phyloP scores from a whole-genome alignment of 225 moss, liverwort and hornwort species.

The Pseudoscleropodium purum region DNA sequence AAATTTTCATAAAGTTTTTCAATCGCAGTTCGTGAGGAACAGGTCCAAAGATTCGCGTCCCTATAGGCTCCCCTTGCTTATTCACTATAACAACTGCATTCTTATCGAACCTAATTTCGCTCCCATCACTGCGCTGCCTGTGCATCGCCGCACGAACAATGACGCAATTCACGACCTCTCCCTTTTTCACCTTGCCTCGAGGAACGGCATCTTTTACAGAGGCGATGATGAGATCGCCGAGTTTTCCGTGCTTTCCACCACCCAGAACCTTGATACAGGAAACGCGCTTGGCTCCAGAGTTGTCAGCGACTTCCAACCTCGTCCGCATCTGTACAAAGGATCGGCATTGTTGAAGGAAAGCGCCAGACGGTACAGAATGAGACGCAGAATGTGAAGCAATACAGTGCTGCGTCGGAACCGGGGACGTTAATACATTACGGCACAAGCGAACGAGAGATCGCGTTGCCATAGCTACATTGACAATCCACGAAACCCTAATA shows the following conservation, averaged over 20 bases:
- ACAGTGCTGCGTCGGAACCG: background rate
- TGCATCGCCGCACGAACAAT: conserved; percentile 84
- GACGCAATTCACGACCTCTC: conserved; percentile 90
- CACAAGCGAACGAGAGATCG: background rate
- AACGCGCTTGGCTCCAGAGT: conserved; percentile 83
- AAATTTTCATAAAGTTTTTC: conserved; percentile 28
- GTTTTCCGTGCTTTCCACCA: conserved; percentile 61
- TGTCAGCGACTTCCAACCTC: conserved; percentile 83
- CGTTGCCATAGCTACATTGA: conserved; percentile 13
- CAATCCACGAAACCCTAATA: background rate
- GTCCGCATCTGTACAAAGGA: conserved; percentile 84
- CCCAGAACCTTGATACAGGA: conserved; percentile 50
- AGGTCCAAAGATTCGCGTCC: conserved; percentile 85
- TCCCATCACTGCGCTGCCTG: conserved; percentile 72
- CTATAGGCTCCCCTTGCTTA: conserved; percentile 88
- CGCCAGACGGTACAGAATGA: background rate
- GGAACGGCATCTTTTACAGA: conserved; percentile 91
- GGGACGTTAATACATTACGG: background rate
- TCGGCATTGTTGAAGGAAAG: conserved; percentile 16
- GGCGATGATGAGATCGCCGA: conserved; percentile 76
- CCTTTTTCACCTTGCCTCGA: conserved; percentile 91
- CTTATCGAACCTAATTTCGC: conserved; percentile 87
- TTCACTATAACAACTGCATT: conserved; percentile 89
- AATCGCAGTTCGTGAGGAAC: conserved; percentile 80
- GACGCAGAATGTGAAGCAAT: background rate